These are phyloP conservation scores for Yamadazyma sp. DNA, from an alignment of 1,139 yeast species.

Conservation along the genomic window DNA sequence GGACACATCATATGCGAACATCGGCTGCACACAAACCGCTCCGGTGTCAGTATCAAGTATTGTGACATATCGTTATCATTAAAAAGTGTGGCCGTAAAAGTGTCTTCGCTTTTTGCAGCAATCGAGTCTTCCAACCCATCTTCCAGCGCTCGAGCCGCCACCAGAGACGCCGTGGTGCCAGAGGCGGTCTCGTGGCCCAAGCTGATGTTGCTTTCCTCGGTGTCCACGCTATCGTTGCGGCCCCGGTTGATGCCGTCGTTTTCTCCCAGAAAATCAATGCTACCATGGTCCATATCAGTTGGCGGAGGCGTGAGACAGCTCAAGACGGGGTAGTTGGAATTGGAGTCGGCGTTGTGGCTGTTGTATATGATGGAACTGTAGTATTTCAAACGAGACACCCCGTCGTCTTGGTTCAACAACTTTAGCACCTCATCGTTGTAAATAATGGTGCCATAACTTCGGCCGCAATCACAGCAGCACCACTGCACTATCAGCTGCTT, in stretches of 20 bases:
- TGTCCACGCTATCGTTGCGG: not conserved
- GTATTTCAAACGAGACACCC: conserved; percentile 23
- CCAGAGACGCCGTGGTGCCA: not conserved
- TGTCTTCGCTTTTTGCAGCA: too few species aligned
- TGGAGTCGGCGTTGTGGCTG: not conserved
- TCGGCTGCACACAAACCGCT: conserved; percentile 44
- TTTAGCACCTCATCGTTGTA: conserved; percentile 21
- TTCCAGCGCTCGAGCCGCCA: not conserved
- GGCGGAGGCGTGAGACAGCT: conserved; percentile 8
- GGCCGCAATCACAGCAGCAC: conserved; percentile 57
- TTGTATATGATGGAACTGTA: conserved; percentile 31
- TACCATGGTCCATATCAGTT: not conserved
- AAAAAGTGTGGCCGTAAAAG: not conserved
- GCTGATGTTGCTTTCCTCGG: conserved; percentile 1
- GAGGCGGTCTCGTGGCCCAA: not conserved
- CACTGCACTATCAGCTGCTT: conserved; percentile 47
- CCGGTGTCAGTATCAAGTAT: conserved; percentile 12
- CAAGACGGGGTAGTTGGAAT: conserved; percentile 2
- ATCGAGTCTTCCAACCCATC: not conserved
- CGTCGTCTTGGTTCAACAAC: conserved; percentile 6
- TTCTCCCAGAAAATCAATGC: not conserved
- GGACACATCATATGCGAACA: conserved; percentile 59
- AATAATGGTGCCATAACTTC: conserved; percentile 44
- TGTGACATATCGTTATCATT: conserved; percentile 5
- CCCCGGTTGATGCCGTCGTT: not conserved